These are phyloP conservation scores for Candida odintsovae DNA, from an alignment of 805 yeast species.

Conservation along the genomic window DNA sequence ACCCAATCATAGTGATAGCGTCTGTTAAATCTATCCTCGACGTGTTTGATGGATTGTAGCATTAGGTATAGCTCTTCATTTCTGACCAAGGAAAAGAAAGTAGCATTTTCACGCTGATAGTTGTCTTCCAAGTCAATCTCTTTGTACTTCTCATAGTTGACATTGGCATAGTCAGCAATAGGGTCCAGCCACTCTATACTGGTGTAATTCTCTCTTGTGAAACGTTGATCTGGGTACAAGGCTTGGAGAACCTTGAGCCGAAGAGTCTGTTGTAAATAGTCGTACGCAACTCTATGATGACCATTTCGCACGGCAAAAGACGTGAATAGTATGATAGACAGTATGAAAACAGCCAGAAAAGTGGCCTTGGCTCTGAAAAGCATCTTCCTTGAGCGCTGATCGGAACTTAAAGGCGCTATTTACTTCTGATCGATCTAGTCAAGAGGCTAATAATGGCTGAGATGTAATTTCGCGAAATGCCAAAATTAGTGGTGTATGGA, in stretches of 20 bases:
- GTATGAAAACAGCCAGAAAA: background rate
- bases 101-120: slow-evolving; percentile 46
- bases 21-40: slow-evolving; percentile 61
- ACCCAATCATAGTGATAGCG: slow-evolving; percentile 69
- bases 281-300: slow-evolving; percentile 18
- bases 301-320: slow-evolving; percentile 11
- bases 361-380: background rate
- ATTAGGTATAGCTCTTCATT: slow-evolving; percentile 57
- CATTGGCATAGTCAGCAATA: background rate
- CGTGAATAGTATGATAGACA: background rate
- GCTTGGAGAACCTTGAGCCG: slow-evolving; percentile 18
- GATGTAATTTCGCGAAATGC: background rate
- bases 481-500: background rate
- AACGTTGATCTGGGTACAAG: slow-evolving; percentile 20
- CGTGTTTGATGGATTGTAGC: slow-evolving; percentile 52
- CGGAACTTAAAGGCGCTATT: background rate
- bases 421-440: background rate
- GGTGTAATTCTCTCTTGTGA: slow-evolving; percentile 18
- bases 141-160: slow-evolving; percentile 2
- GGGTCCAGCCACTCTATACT: slow-evolving; percentile 14
- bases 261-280: slow-evolving; percentile 15
- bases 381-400: background rate
- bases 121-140: slow-evolving; percentile 3
- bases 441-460: too few species aligned
- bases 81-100: slow-evolving; percentile 65